Evolutionary conservation across 140 eudicot genomes (phyloP).

Genomic region (Artemisia princeps): DNA sequence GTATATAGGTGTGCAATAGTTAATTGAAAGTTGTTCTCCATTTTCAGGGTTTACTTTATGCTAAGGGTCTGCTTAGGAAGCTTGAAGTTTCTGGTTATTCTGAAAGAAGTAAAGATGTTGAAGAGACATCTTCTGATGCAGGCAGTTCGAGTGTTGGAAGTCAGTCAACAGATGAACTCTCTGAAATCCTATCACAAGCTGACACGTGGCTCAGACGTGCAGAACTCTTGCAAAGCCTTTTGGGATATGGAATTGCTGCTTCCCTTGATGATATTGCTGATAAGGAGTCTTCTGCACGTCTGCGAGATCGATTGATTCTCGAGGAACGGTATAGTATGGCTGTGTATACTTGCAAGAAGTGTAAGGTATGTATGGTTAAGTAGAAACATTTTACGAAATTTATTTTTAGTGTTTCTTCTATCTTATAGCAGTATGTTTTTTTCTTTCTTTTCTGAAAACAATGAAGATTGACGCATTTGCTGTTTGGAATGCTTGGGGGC

Average conservation of each 20-base stretch:
- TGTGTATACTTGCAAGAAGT: conserved; percentile 90
- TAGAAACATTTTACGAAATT: neutral
- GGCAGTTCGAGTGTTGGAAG: conserved; percentile 89
- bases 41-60: conserved; percentile 64
- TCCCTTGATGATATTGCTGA: conserved; percentile 98
- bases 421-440: conserved; percentile 16
- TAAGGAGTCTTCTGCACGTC: conserved; percentile 70
- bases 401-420: neutral
- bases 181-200: conserved; percentile 73
- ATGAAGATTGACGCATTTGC: conserved; percentile 88
- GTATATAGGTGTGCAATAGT: conserved; percentile 4
- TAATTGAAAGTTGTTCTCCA: conserved; percentile 20
- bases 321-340: conserved; percentile 99
- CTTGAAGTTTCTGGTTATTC: conserved; percentile 58
- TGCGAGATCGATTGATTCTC: conserved; percentile 73
- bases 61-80: conserved; percentile 72
- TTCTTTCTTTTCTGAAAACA: neutral
- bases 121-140: conserved; percentile 87
- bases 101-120: conserved; percentile 65
- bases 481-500: conserved; percentile 99
- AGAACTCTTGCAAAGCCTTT: conserved; percentile 88
- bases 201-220: conserved; percentile 90
- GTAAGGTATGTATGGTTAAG: conserved; percentile 49
- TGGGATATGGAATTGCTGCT: conserved; percentile 95
- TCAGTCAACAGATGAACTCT: conserved; percentile 73